phyloP scores from a whole-genome alignment of 805 yeast genomes.

The Candida stauntonica region DNA sequence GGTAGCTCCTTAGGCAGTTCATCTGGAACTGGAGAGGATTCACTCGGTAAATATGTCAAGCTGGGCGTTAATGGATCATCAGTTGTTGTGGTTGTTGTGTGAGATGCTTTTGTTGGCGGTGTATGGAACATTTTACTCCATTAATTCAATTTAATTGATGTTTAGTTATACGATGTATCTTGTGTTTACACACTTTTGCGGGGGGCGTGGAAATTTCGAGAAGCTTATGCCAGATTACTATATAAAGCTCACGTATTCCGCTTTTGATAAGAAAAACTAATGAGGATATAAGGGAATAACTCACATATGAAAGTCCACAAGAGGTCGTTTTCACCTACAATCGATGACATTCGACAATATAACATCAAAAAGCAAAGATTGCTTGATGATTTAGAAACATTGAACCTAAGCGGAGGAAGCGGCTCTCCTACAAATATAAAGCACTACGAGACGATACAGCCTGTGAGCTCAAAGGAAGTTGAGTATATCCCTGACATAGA shows the following conservation, averaged over 20 bases:
- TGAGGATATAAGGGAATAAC: too few species aligned
- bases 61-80: constrained; percentile 5
- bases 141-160: too few species aligned
- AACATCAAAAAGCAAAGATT: constrained; percentile 33
- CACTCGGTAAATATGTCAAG: neutral
- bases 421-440: constrained; percentile 1
- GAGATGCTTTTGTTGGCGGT: constrained; percentile 10
- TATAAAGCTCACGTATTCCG: too few species aligned
- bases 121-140: constrained; percentile 14
- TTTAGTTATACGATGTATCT: too few species aligned
- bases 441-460: constrained; percentile 7
- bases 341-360: constrained; percentile 22
- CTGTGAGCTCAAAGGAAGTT: constrained; percentile 5
- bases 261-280: too few species aligned
- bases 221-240: neutral
- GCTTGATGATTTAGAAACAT: constrained; percentile 30
- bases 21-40: neutral
- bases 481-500: constrained; percentile 22
- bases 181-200: too few species aligned
- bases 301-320: constrained; percentile 6
- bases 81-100: constrained; percentile 6
- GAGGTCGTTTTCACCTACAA: constrained; percentile 18
- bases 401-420: constrained; percentile 17
- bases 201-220: constrained; percentile 3
- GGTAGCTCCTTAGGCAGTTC: constrained; percentile 14